Evolutionary conservation across 2,329 filamentous ascomycete species (phyloP).

Genomic region (Amauroascus verrucosus): DNA sequence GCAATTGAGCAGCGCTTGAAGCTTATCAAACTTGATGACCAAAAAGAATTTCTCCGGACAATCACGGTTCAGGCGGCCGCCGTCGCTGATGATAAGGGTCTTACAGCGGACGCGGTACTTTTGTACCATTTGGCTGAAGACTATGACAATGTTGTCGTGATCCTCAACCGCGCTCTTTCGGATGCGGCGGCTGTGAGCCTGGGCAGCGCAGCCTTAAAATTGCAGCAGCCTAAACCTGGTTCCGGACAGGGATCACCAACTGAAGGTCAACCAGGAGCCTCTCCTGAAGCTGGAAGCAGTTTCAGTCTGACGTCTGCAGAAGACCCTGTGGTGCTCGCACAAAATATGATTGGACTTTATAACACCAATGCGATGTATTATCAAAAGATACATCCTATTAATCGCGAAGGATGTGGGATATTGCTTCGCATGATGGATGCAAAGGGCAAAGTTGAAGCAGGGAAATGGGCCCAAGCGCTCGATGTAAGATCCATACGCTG

Average conservation of each 20-base stretch:
- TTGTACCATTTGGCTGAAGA: slow-evolving; percentile 91
- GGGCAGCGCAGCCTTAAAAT: slow-evolving; percentile 65
- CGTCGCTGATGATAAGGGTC: slow-evolving; percentile 86
- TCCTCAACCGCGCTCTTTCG: slow-evolving; percentile 81
- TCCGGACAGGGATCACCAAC: slow-evolving; percentile 27
- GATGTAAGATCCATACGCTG: slow-evolving; percentile 45
- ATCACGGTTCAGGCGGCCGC: slow-evolving; percentile 87
- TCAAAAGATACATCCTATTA: slow-evolving; percentile 48
- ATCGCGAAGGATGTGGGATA: slow-evolving; percentile 49
- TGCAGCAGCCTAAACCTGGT: slow-evolving; percentile 71
- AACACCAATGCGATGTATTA: slow-evolving; percentile 50
- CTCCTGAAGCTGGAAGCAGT: slow-evolving; percentile 33
- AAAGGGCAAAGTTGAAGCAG: slow-evolving; percentile 49
- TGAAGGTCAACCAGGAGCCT: slow-evolving; percentile 40
- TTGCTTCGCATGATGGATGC: slow-evolving; percentile 52
- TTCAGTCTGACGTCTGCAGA: slow-evolving; percentile 57
- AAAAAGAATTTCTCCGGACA: slow-evolving; percentile 77
- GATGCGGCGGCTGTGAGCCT: slow-evolving; percentile 70
- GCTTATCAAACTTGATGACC: slow-evolving; percentile 68
- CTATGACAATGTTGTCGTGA: slow-evolving; percentile 84
- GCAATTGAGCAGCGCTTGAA: slow-evolving; percentile 75
- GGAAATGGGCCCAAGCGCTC: slow-evolving; percentile 51
- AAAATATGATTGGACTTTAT: slow-evolving; percentile 54
- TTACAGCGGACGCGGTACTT: slow-evolving; percentile 85
- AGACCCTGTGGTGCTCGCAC: slow-evolving; percentile 53